phyloP scores from a whole-genome alignment of 345 rosid genomes.

The Erucastrum elatum region DNA sequence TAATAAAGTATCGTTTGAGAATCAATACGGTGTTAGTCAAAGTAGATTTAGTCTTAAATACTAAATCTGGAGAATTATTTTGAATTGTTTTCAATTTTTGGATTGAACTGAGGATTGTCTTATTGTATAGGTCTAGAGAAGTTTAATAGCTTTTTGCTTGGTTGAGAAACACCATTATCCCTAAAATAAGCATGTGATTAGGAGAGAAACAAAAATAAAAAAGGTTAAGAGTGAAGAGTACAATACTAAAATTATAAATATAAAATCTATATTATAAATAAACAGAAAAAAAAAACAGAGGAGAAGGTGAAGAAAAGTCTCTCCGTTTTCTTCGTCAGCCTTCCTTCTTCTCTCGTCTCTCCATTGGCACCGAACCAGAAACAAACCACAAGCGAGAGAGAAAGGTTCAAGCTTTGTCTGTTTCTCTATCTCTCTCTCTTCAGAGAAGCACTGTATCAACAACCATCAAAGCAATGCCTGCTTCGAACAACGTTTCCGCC shows the following conservation, averaged over 20 bases:
- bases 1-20: neutral
- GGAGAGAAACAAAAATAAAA: no score
- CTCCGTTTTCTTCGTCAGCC: slow-evolving; percentile 29
- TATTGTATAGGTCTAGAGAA: neutral
- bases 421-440: neutral
- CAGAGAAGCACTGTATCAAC: slow-evolving; percentile 8
- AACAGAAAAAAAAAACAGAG: neutral
- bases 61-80: neutral
- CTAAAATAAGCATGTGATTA: neutral
- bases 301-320: slow-evolving; percentile 31
- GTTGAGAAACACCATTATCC: neutral
- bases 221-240: neutral
- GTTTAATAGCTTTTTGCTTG: neutral
- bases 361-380: slow-evolving; percentile 27
- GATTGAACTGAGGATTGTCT: neutral
- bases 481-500: slow-evolving; percentile 60
- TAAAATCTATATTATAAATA: neutral
- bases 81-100: neutral
- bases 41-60: neutral
- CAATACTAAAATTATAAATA: neutral
- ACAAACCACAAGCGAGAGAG: slow-evolving; percentile 5
- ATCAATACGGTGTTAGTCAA: neutral
- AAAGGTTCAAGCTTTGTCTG: slow-evolving; percentile 20
- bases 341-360: slow-evolving; percentile 11
- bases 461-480: slow-evolving; percentile 61